These are phyloP conservation scores for Candida sp. DNA, from an alignment of 1,139 yeast species.

Conservation along the genomic window DNA sequence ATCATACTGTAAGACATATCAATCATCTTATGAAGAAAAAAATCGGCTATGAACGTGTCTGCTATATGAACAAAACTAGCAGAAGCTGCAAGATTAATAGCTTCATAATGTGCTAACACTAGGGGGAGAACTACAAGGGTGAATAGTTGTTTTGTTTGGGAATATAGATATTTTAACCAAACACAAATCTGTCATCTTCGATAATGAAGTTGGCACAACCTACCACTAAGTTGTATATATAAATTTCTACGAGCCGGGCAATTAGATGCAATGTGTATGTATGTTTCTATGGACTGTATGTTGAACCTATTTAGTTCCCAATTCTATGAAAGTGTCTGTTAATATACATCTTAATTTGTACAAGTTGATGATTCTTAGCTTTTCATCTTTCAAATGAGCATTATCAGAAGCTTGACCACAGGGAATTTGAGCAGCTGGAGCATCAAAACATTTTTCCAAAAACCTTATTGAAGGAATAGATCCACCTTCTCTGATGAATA, in stretches of 20 bases:
- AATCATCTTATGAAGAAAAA: conserved; percentile 17
- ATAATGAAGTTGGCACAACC: neutral
- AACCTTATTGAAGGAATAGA: conserved; percentile 89
- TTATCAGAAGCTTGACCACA: conserved; percentile 96
- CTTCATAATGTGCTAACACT: conserved; percentile 16
- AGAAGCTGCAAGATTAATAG: conserved; percentile 27
- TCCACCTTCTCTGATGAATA: conserved; percentile 93
- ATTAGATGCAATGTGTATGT: no score
- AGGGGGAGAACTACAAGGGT: no score
- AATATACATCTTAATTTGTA: conserved; percentile 70
- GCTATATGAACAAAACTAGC: conserved; percentile 24
- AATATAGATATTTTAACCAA: no score
- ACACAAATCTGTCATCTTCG: neutral
- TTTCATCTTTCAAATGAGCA: conserved; percentile 89
- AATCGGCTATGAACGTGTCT: conserved; percentile 9
- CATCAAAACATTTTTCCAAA: conserved; percentile 74
- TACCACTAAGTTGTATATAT: no score
- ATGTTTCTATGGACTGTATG: no score
- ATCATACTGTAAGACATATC: conserved; percentile 23
- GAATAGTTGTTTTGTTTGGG: no score
- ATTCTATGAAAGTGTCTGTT: conserved; percentile 46
- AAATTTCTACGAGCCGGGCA: no score
- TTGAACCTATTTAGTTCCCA: conserved; percentile 15
- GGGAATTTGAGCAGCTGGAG: conserved; percentile 94
- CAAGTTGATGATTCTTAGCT: conserved; percentile 74